Conservation (phyloP, 2,329 filamentous ascomycete species). For the Emericellopsis cladophorae region DNA sequence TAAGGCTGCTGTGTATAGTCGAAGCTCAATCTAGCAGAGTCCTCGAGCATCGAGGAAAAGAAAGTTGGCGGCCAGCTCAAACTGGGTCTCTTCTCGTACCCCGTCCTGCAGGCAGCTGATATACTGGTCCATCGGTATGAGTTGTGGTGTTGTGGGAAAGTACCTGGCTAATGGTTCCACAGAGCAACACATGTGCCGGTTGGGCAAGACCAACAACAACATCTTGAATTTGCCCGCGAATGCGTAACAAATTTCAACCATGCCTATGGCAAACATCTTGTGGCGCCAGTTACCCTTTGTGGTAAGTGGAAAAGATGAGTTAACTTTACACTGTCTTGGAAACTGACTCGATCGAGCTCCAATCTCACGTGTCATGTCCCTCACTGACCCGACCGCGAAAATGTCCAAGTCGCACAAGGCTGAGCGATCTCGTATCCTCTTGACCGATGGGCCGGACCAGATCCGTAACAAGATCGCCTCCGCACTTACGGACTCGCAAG, state of each 20-base stretch:
- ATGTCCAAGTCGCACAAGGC: constrained; percentile 87
- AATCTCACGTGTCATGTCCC: constrained; percentile 78
- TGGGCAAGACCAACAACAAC: constrained; percentile 88
- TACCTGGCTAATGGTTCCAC: neutral
- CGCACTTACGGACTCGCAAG: constrained; percentile 64
- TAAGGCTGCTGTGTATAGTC: constrained; percentile 33
- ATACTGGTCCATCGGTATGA: constrained; percentile 68
- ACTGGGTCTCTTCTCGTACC: constrained; percentile 88
- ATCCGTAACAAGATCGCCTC: constrained; percentile 59
- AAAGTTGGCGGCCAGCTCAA: constrained; percentile 52
- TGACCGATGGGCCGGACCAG: constrained; percentile 55
- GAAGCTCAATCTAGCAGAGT: constrained; percentile 55
- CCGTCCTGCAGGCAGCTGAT: constrained; percentile 89
- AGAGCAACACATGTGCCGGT: constrained; percentile 91
- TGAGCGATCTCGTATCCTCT: constrained; percentile 63
- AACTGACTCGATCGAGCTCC: constrained; percentile 37
- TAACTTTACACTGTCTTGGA: neutral
- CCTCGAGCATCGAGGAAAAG: constrained; percentile 44
- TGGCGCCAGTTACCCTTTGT: constrained; percentile 57
- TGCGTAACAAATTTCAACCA: constrained; percentile 82
- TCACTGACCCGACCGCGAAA: constrained; percentile 64
- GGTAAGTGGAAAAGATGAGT: constrained; percentile 32
- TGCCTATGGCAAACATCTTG: constrained; percentile 50
- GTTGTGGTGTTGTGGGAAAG: neutral
- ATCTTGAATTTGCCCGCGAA: constrained; percentile 84